Conservation (phyloP, 2,329 filamentous ascomycete species). For the Penicillium brasilianum region DNA sequence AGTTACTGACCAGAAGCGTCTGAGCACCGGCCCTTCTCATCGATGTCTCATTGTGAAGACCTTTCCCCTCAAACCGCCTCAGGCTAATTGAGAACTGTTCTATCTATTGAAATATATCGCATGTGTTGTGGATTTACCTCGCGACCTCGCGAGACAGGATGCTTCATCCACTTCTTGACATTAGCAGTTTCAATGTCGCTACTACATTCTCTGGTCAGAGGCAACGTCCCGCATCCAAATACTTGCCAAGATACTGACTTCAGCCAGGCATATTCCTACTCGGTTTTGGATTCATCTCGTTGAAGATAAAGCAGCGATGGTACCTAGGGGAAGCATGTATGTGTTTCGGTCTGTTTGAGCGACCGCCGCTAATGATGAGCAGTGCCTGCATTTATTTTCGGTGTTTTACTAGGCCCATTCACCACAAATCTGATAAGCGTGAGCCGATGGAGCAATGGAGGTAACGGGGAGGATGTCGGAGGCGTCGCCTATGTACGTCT, state of each 20-base stretch:
- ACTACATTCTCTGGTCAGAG: constrained; percentile 40
- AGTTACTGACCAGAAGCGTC: neutral
- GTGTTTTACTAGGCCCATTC: constrained; percentile 61
- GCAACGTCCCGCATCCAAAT: neutral
- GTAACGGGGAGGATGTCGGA: constrained; percentile 39
- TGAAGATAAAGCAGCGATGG: constrained; percentile 46
- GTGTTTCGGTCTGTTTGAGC: constrained; percentile 9
- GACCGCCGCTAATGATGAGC: constrained; percentile 43
- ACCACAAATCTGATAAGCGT: constrained; percentile 59
- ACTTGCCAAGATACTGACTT: constrained; percentile 10
- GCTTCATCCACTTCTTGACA: constrained; percentile 43
- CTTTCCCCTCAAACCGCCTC: neutral
- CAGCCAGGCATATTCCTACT: constrained; percentile 40
- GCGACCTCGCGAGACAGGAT: constrained; percentile 27
- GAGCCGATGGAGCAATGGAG: constrained; percentile 44
- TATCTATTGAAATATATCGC: neutral
- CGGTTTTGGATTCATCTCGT: constrained; percentile 41
- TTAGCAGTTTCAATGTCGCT: constrained; percentile 42
- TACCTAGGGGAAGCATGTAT: constrained; percentile 49
- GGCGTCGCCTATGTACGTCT: constrained; percentile 49
- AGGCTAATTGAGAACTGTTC: neutral
- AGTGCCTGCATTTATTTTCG: constrained; percentile 63
- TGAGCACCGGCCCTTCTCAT: neutral
- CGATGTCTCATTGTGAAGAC: neutral
- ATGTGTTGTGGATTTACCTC: neutral